These are phyloP conservation scores for Solioccasus polychromus DNA, from an alignment of 768 basidiomycete species.

Conservation along the genomic window DNA sequence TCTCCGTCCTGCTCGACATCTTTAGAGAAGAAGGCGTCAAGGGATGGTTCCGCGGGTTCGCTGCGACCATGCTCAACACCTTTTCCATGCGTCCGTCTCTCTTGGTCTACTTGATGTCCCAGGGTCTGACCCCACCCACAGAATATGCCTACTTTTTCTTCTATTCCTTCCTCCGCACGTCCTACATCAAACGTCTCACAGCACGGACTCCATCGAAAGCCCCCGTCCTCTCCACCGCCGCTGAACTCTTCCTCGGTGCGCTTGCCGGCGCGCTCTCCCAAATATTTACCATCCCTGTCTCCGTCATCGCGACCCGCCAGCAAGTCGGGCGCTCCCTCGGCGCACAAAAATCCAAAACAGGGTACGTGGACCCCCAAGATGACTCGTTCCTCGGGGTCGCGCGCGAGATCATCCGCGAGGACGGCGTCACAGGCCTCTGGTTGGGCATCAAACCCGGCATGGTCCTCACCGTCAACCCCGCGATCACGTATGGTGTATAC, in stretches of 20 bases:
- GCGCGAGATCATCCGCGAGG: constrained; percentile 83
- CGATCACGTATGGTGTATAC: constrained; percentile 94
- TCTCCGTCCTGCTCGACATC: constrained; percentile 64
- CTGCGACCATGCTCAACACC: constrained; percentile 96
- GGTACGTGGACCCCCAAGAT: too few relatives aligned
- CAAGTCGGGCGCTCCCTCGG: constrained; percentile 64
- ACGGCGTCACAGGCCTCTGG: constrained; percentile 88
- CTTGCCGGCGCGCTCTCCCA: constrained; percentile 92
- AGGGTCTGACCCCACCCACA: constrained; percentile 28
- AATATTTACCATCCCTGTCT: constrained; percentile 96
- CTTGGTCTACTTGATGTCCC: not conserved
- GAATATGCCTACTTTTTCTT: constrained; percentile 99
- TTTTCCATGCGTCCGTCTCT: constrained; percentile 81
- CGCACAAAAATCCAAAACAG: not conserved
- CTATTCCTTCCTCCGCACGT: constrained; percentile 85
- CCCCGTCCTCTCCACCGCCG: constrained; percentile 64
- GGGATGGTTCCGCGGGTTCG: constrained; percentile 89
- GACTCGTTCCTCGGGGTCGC: constrained; percentile 81
- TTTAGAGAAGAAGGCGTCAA: constrained; percentile 75
- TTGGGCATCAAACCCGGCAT: constrained; percentile 88
- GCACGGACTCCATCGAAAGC: constrained; percentile 57
- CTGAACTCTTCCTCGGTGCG: constrained; percentile 87
- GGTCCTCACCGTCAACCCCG: constrained; percentile 96
- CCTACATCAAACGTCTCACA: constrained; percentile 72
- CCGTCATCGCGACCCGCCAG: constrained; percentile 96